Evolutionary conservation across 2,329 filamentous ascomycete genomes (phyloP).

Genomic region (Colletotrichum lupini): DNA sequence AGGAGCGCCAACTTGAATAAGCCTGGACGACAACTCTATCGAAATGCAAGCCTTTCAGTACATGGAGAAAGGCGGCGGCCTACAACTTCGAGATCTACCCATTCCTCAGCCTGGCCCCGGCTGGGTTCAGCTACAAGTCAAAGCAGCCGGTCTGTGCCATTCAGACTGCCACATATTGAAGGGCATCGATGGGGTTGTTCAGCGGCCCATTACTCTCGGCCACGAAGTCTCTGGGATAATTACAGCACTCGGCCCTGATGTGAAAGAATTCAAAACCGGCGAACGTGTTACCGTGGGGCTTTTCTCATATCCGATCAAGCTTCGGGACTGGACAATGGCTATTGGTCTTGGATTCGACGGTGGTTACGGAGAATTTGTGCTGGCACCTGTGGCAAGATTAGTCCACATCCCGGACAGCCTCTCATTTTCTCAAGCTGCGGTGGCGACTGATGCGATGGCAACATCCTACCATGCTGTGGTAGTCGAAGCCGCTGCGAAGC

Average conservation of each 20-base stretch:
- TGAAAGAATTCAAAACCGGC: background rate
- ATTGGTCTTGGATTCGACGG: constrained; percentile 21
- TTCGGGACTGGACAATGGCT: background rate
- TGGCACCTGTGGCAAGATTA: background rate
- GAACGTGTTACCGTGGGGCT: constrained; percentile 5
- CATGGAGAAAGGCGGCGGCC: background rate
- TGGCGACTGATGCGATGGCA: constrained; percentile 52
- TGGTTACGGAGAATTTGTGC: constrained; percentile 8
- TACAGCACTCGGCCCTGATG: background rate
- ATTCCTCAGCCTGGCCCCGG: constrained; percentile 13
- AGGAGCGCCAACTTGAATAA: background rate
- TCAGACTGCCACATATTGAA: constrained; percentile 15
- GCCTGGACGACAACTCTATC: background rate
- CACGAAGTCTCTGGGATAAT: constrained; percentile 24
- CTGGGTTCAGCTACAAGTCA: constrained; percentile 16
- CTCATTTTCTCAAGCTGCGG: constrained; percentile 44
- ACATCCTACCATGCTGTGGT: constrained; percentile 53
- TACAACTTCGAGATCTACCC: background rate
- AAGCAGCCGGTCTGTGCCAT: constrained; percentile 20
- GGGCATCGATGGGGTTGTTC: background rate
- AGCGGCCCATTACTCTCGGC: constrained; percentile 19
- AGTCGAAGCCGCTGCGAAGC: constrained; percentile 45
- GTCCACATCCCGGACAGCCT: constrained; percentile 35
- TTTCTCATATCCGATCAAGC: background rate
- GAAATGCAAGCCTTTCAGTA: background rate